A percentile compares a stretch with the other conserved stretches of the same genome.
These are phyloP conservation scores for Hebeloma cylindrosporum DNA, from an alignment of 768 basidiomycete genomes.

Conservation along the genomic window DNA sequence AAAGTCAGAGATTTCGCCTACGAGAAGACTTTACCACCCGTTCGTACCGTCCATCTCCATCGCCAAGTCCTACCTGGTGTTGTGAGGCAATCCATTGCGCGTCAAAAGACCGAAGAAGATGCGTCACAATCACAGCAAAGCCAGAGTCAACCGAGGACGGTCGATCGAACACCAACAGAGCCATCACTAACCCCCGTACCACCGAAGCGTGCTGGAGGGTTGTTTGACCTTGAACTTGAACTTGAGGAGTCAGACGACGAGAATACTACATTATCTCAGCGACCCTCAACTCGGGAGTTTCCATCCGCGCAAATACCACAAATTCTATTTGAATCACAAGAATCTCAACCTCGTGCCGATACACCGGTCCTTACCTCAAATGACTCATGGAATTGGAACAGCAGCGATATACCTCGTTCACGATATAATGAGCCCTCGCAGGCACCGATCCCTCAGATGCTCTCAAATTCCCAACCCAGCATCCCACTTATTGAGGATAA, in stretches of 20 bases:
- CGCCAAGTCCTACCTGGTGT: slow-evolving; percentile 48
- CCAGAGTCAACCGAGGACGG: slow-evolving; percentile 11
- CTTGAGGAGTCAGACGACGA: slow-evolving; percentile 9
- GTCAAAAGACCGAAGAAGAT: slow-evolving; percentile 28
- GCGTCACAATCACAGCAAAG: slow-evolving; percentile 20
- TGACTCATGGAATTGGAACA: background rate
- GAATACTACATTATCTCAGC: background rate
- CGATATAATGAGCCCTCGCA: too few relatives aligned
- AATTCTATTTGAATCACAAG: background rate
- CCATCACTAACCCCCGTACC: slow-evolving; percentile 24
- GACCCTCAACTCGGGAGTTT: too few relatives aligned
- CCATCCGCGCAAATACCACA: background rate
- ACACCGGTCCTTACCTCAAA: background rate
- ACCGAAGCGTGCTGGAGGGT: slow-evolving; percentile 24
- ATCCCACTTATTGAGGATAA: too few relatives aligned
- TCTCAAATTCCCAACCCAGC: background rate
- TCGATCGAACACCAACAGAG: slow-evolving; percentile 36
- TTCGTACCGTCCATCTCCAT: slow-evolving; percentile 49
- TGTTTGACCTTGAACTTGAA: slow-evolving; percentile 27
- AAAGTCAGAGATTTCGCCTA: slow-evolving; percentile 67
- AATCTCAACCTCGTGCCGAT: background rate
- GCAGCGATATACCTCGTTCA: too few relatives aligned
- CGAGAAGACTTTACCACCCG: slow-evolving; percentile 63
- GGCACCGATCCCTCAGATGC: too few relatives aligned
- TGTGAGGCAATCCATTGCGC: slow-evolving; percentile 38